A percentile compares a stretch with the other conserved stretches of the same genome.
Evolutionary conservation across 805 yeast species (phyloP).

Genomic region (Komagataella pastoris): DNA sequence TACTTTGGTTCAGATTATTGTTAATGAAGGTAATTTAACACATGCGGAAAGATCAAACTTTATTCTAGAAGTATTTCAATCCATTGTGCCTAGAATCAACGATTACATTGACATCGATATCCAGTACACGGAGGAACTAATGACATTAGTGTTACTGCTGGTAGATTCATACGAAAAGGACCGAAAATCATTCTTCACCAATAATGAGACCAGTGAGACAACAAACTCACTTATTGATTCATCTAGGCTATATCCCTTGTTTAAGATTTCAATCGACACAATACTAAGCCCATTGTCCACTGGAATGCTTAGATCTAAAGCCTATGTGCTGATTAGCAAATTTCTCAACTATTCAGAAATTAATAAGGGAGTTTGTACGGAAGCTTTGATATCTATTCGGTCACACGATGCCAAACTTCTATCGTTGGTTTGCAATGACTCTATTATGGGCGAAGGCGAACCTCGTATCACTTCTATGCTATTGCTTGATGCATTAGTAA

Average conservation of each 20-base stretch:
- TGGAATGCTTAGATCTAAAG: slow-evolving; percentile 57
- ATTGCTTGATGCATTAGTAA: slow-evolving; percentile 40
- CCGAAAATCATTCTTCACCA: background rate
- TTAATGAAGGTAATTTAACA: slow-evolving; percentile 44
- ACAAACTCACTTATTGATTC: slow-evolving; percentile 23
- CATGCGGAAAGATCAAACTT: slow-evolving; percentile 39
- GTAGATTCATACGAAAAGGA: slow-evolving; percentile 44
- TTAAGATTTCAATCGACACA: slow-evolving; percentile 64
- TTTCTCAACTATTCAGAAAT: slow-evolving; percentile 40
- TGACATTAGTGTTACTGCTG: slow-evolving; percentile 61
- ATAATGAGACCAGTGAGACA: slow-evolving; percentile 13
- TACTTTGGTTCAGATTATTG: slow-evolving; percentile 59
- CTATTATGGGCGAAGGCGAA: slow-evolving; percentile 66
- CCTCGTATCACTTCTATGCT: slow-evolving; percentile 64
- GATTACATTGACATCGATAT: slow-evolving; percentile 59
- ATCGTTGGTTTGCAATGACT: slow-evolving; percentile 60
- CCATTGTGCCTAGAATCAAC: slow-evolving; percentile 61
- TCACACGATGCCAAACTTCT: slow-evolving; percentile 48
- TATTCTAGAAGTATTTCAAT: slow-evolving; percentile 64
- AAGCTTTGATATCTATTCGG: slow-evolving; percentile 39
- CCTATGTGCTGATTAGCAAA: slow-evolving; percentile 61
- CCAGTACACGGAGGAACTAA: slow-evolving; percentile 59
- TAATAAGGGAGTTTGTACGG: slow-evolving; percentile 27
- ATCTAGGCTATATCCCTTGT: slow-evolving; percentile 49
- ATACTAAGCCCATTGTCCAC: slow-evolving; percentile 59